Base-by-base conservation (phyloP, 225 moss, liverwort and hornwort genomes). In the Takakia lepidozioides region DNA sequence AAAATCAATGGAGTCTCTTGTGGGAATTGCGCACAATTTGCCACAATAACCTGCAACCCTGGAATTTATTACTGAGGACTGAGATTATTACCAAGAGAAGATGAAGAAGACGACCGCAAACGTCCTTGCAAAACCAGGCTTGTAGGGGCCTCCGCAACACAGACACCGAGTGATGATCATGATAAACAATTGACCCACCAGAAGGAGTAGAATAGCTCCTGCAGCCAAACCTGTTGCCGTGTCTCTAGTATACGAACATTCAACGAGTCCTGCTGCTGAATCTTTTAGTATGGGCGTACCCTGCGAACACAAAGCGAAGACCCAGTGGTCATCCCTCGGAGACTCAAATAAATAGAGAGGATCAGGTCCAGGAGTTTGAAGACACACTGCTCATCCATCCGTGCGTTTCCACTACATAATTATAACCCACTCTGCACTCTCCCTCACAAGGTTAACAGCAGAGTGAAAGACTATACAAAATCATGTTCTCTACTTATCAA, bases 211-310 rank as follows among this genome's bases (percentile, higher is more conserved):
- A 36, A 82, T 55, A 20, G 92, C 88, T 27, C 85, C 75, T 3
- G 77, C 73, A 8, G 92, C 74, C 25, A 93, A 56, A 20, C 92
- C 88, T 0, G 84, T 83, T 3, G 92, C 80, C 17, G 66, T 48
- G 49, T 77, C 77, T 46, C 72, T 81, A 21, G 88, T 66, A 26
- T 92, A 92, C 28, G 3, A 3, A 57, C 92, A 92, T 22, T 28
- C 25, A 36, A 48, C 26, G 36, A 64, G 64, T 42, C 76, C 82
- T 24, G 70, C 56, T 29, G 19, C 56, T 63, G 18, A 0, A 25
- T 1, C 56, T 3, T 0, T 3, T 13, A 29, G 32, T 13, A 15
- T 25, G 7, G 13, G 19, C 8, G 29, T 29, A 22, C 20, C 21
- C 45, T 25, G 45, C 45, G 2, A 22, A 13, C 25, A 25, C 21